Evolutionary conservation across 805 yeast species (phyloP), one percentile per base, ranked within the genome.

Genomic region (Saturnispora hagleri): DNA sequence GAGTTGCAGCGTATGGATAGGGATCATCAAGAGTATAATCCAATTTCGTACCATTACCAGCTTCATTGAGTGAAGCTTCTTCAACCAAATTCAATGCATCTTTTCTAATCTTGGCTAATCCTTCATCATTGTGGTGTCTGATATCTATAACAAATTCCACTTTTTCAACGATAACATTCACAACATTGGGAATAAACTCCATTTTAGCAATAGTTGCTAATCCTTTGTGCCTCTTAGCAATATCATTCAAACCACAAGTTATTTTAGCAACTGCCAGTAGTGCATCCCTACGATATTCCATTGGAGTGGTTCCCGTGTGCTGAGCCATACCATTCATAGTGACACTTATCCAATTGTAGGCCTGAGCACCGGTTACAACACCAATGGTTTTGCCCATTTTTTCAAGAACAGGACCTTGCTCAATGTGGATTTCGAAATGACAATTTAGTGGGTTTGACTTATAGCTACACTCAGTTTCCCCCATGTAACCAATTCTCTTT

Each of bases 251-350:
- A 45, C 69, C 72, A 12, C 72, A 72, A 40, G 82, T 77, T 73
- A 84, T 76, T 53, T 70, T 72, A 2, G 87, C 69, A 8, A 83
- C 77, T 1, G 82, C 76, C 13, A 80, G 69, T 47, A 82, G 60
- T 0, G 89, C 81, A 64, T 84, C 89, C 22, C 76, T 71, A 59
- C 89, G 73, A 47, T 77, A 70, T 38, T 67, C 65, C 67, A 84
- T 68, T 15, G 89, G 89, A 0, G 89, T 84, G 1, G 89, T 80
- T 17, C 90, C 90, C 0, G 89, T 80, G 60, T 84, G 90, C 50
- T 80, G 81, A 3, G 86, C 84, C 57, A 73, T 75, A 43, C 90
- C 90, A 9, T 60, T 68, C 22, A 84, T 75, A n/a, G 65, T 71
- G 24, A 80, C 71, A 46, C 74, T 77, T 50, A 73, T 69, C 90